These are phyloP conservation scores for Neurospora discreta DNA, from an alignment of 495 filamentous ascomycete genomes.

Conservation along the genomic window DNA sequence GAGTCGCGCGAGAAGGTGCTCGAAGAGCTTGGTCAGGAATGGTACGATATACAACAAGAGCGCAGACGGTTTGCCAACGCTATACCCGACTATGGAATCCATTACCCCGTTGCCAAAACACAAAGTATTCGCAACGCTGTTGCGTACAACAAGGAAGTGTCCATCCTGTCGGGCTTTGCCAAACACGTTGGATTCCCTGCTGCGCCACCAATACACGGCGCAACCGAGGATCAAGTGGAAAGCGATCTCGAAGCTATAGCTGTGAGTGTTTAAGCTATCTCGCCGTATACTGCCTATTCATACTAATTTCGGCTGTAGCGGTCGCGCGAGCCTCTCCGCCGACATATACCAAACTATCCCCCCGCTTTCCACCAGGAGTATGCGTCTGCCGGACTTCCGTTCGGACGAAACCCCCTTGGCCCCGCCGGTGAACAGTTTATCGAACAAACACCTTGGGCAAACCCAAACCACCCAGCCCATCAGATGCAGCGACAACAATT, in stretches of 20 bases:
- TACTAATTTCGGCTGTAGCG: slow-evolving; percentile 16
- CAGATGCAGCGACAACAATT: slow-evolving; percentile 32
- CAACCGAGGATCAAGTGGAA: slow-evolving; percentile 61
- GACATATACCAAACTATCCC: slow-evolving; percentile 4
- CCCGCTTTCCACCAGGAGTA: slow-evolving; percentile 16
- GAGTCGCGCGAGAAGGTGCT: slow-evolving; percentile 72
- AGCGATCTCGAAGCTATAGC: slow-evolving; percentile 84
- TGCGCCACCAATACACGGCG: slow-evolving; percentile 68
- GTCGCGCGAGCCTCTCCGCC: slow-evolving; percentile 21
- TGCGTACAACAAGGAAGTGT: slow-evolving; percentile 88
- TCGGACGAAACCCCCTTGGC: slow-evolving; percentile 29
- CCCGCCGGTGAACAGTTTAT: slow-evolving; percentile 74
- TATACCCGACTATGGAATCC: slow-evolving; percentile 67
- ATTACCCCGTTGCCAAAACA: slow-evolving; percentile 57
- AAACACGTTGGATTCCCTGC: slow-evolving; percentile 94
- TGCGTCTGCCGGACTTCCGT: slow-evolving; percentile 23
- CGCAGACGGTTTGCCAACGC: slow-evolving; percentile 70
- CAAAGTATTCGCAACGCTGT: slow-evolving; percentile 69
- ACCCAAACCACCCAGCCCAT: slow-evolving; percentile 73
- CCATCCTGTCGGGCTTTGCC: slow-evolving; percentile 76
- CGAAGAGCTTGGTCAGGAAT: slow-evolving; percentile 68
- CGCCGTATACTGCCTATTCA: not conserved
- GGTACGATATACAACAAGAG: slow-evolving; percentile 86
- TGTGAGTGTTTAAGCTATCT: slow-evolving; percentile 42
- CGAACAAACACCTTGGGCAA: slow-evolving; percentile 77